Evolutionary conservation across 2,329 filamentous ascomycete genomes (phyloP).

Genomic region (Penicillium sp.): DNA sequence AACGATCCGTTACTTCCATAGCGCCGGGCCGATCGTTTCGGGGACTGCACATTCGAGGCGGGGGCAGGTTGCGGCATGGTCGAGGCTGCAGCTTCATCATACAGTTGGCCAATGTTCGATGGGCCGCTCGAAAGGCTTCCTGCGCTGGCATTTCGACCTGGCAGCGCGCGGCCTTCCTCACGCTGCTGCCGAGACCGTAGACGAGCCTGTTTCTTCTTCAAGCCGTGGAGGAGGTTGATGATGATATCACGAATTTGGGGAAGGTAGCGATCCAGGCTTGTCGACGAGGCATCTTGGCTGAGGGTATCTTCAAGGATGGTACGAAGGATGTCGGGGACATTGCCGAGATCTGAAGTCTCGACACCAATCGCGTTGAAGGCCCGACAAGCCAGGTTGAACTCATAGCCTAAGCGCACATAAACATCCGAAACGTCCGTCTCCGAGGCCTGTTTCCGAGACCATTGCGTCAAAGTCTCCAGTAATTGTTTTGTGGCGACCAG

Average conservation of each 20-base stretch:
- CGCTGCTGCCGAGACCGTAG: conserved; percentile 55
- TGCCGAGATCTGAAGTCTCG: conserved; percentile 87
- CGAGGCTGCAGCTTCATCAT: conserved; percentile 36
- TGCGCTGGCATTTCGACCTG: conserved; percentile 42
- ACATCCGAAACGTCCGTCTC: conserved; percentile 97
- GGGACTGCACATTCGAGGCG: conserved; percentile 24
- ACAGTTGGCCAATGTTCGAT: conserved; percentile 42
- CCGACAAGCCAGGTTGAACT: conserved; percentile 98
- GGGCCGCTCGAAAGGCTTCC: conserved; percentile 45
- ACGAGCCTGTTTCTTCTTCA: conserved; percentile 95
- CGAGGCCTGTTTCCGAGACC: conserved; percentile 86
- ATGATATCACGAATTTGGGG: conserved; percentile 97
- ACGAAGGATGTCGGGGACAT: conserved; percentile 84
- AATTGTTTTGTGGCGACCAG: conserved; percentile 97
- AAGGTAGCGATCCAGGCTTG: conserved; percentile 88
- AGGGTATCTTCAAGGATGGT: conserved; percentile 91
- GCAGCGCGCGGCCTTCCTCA: conserved; percentile 41
- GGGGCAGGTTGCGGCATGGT: conserved; percentile 10
- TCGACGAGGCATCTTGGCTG: conserved; percentile 89
- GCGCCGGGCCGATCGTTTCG: conserved; percentile 32
- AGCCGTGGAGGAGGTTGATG: conserved; percentile 88
- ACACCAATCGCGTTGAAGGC: conserved; percentile 96
- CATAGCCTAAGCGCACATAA: conserved; percentile 93
- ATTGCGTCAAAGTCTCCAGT: conserved; percentile 93
- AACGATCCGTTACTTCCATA: conserved; percentile 38